Evolutionary conservation across 2,329 filamentous ascomycete genomes (phyloP), one percentile per base, ranked within the genome.

Genomic region (Colletotrichum paranaense): DNA sequence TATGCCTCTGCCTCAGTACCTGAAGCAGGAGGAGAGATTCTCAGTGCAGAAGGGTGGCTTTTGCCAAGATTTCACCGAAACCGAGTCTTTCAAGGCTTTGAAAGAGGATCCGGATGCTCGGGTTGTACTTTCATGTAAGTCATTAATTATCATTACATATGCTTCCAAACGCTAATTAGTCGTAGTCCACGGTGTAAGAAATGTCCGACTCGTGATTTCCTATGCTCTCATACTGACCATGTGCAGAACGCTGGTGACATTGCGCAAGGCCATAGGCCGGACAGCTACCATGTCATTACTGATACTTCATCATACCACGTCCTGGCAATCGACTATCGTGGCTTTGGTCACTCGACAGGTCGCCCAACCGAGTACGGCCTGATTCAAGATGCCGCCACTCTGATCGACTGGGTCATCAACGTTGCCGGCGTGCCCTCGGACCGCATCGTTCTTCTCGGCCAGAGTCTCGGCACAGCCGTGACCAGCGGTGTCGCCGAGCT

Each of bases 251-350:
- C 95, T 42, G 96, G 94, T 5, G 94, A 97, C 78, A 82, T 98
- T 35, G 95, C 93, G 22, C 94, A 97, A 81, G 91, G 91, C 73
- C 89, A 92, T 80, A 91, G 96, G 19, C 92, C 95, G 2, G 88
- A 91, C 38, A 93, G 91, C 69, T 97, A 97, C 81, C 94, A 95
- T 77, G 88, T 92, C 57, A 86, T 98, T 55, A 91, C 95, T 4
- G 90, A 93, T 65, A 91, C 92, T 3, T 93, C 93, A 2, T 89
- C 88, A 0, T 91, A 95, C 67, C 95, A 98, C 79, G 89, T 98
- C 57, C 86, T 98, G n/a, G 90, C 94, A 52, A 91, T 98, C 78
- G 95, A 98, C 85, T 98, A 98, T 82, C 93, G 95, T 22, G 95
- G 95, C 7, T 98, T 94, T 77, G 95, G 95, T 1, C 88, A 90